Percentiles rank a stretch among this genome's conserved stretches.
phyloP scores from a whole-genome alignment of 2,329 filamentous ascomycete species.

The Diplodia scrobiculata region DNA sequence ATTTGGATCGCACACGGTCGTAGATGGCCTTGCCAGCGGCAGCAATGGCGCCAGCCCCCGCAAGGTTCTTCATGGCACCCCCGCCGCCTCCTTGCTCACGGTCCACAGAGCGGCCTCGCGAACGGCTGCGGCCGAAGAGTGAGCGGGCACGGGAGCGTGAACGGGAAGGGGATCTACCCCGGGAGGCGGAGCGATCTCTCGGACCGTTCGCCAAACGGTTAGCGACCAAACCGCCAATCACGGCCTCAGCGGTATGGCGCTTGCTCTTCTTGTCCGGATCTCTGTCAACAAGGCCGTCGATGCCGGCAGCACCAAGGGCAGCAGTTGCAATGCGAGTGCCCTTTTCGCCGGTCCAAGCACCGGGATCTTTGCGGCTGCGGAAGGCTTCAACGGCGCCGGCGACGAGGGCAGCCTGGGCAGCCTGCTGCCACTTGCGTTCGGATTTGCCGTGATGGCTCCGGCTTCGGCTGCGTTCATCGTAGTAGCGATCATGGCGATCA shows the following conservation, averaged over 20 bases:
- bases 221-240: slow-evolving; percentile 82
- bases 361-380: slow-evolving; percentile 83
- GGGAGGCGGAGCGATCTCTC: slow-evolving; percentile 66
- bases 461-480: slow-evolving; percentile 56
- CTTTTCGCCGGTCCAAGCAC: slow-evolving; percentile 87
- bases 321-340: slow-evolving; percentile 89
- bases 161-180: slow-evolving; percentile 47
- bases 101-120: slow-evolving; percentile 54
- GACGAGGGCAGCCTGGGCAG: slow-evolving; percentile 85
- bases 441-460: slow-evolving; percentile 61
- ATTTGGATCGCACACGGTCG: slow-evolving; percentile 59
- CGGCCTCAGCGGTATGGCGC: slow-evolving; percentile 80
- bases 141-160: slow-evolving; percentile 67
- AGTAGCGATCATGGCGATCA: slow-evolving; percentile 51
- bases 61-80: slow-evolving; percentile 53
- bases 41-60: slow-evolving; percentile 53
- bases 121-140: slow-evolving; percentile 50
- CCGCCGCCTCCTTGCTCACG: slow-evolving; percentile 52
- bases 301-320: slow-evolving; percentile 79
- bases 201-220: slow-evolving; percentile 84
- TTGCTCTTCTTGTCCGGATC: slow-evolving; percentile 74
- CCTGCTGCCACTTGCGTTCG: slow-evolving; percentile 67
- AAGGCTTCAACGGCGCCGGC: slow-evolving; percentile 92
- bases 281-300: slow-evolving; percentile 72
- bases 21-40: slow-evolving; percentile 56